These are phyloP conservation scores for Akanthomyces muscarius DNA, from an alignment of 2,329 filamentous ascomycete species.

Conservation along the genomic window DNA sequence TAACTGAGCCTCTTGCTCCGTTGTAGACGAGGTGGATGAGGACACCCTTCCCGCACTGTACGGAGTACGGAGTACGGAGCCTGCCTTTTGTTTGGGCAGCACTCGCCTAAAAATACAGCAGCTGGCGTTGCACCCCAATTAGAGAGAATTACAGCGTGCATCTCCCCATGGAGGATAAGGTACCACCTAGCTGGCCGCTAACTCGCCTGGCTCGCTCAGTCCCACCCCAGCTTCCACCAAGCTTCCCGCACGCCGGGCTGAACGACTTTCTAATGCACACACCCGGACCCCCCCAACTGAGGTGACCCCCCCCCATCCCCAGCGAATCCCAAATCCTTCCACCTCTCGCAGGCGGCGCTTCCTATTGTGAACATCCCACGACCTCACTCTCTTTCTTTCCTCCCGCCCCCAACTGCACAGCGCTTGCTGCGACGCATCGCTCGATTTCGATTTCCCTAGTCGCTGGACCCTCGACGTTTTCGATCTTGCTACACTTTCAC, in stretches of 20 bases:
- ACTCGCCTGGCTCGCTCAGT: not conserved
- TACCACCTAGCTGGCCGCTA: not conserved
- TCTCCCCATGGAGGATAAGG: not conserved
- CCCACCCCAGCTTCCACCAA: not conserved
- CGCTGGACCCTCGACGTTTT: not conserved
- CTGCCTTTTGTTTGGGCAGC: no score
- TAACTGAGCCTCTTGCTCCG: not conserved
- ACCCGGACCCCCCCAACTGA: not conserved
- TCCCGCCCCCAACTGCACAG: not conserved
- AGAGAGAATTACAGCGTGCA: not conserved
- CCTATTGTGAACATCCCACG: conserved; percentile 12
- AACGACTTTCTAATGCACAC: not conserved
- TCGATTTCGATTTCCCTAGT: not conserved
- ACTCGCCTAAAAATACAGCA: no score
- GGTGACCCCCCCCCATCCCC: not conserved
- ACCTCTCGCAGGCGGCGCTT: conserved; percentile 3
- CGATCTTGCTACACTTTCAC: not conserved
- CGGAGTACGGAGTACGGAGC: no score
- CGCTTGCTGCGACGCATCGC: not conserved
- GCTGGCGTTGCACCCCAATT: no score
- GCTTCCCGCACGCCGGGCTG: not conserved
- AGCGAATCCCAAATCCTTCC: conserved; percentile 9
- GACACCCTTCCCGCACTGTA: no score
- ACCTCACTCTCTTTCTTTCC: not conserved
- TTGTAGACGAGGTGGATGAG: not conserved